Percentiles rank a stretch among this genome's conserved stretches.
phyloP scores from a whole-genome alignment of 805 yeast genomes.

The Saturnispora dispora region DNA sequence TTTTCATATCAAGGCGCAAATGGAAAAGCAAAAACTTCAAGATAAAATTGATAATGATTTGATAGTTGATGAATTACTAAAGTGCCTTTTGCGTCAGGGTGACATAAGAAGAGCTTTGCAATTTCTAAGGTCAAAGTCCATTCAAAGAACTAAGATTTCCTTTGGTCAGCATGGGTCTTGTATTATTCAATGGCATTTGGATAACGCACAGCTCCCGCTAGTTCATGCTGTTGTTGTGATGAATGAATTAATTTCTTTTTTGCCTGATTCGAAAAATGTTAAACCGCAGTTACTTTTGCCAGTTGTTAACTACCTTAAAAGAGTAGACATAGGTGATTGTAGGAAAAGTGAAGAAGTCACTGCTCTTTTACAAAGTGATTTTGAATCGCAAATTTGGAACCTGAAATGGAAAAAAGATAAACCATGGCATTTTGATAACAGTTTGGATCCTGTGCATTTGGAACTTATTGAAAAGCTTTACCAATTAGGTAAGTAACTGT shows the following conservation, averaged over 20 bases:
- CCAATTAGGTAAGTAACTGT: not conserved
- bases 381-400: not conserved
- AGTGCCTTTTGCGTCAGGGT: not conserved
- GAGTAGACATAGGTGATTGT: not conserved
- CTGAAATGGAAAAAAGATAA: not conserved
- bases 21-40: not conserved
- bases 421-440: not conserved
- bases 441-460: not conserved
- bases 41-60: not conserved
- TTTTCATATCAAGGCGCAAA: not conserved
- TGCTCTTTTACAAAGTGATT: not conserved
- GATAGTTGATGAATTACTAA: not conserved
- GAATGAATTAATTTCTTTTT: not conserved
- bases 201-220: not conserved
- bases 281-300: not conserved
- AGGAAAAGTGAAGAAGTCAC: not conserved
- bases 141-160: not conserved
- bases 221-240: not conserved
- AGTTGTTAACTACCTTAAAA: not conserved
- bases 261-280: not conserved
- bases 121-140: not conserved
- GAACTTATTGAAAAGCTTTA: not conserved
- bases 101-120: not conserved
- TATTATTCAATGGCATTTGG: not conserved
- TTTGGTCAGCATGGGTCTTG: not conserved